Evolutionary conservation across 805 yeast genomes (phyloP), one percentile per base, ranked within the genome.

Genomic region (Candida michaelii): DNA sequence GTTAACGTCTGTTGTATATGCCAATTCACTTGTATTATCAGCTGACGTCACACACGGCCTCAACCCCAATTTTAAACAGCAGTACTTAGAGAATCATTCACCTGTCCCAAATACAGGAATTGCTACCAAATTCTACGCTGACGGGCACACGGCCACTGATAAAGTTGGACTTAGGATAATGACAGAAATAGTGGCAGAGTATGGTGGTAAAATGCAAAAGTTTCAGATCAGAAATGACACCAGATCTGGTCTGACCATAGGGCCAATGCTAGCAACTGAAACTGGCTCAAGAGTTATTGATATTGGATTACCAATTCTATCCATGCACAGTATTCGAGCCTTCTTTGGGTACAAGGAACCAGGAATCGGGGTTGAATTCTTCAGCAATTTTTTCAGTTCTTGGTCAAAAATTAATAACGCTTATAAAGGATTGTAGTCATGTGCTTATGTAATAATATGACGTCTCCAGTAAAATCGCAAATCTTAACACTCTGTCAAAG

Each of bases 11-110:
- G 25, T 41, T 3, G 54, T 53, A 2, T 62, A 46, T 40, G 63
- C 69, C 21, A 66, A 66, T 44, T 59, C 71, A 11, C 40, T 68
- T 3, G 38, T 68, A 13, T 47, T 70, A 15, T 69, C 74, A 3
- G 69, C 73, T 2, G 76, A 70, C 47, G 74, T 69, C 7, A 70
- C 74, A 3, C 76, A 69, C 46, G 64, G 66, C 5, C 45, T 70
- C 32, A 70, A 70, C 48, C 75, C 75, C 9, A 69, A 69, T 49
- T 70, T 69, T 48, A 44, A 50, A 15, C 46, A 51, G 13, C 62
- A 50, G 0, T 66, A 69, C 45, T 51, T 69, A 34, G 56, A 58
- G 14, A 49, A 52, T 16, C 65, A 69, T 51, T 59, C 42, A 30
- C 74, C 75, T 2, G 38, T 65, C 9, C 73, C 69, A 15, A 70